These are phyloP conservation scores for Coniochaeta ligniaria DNA, from an alignment of 2,329 filamentous ascomycete genomes.

Conservation along the genomic window DNA sequence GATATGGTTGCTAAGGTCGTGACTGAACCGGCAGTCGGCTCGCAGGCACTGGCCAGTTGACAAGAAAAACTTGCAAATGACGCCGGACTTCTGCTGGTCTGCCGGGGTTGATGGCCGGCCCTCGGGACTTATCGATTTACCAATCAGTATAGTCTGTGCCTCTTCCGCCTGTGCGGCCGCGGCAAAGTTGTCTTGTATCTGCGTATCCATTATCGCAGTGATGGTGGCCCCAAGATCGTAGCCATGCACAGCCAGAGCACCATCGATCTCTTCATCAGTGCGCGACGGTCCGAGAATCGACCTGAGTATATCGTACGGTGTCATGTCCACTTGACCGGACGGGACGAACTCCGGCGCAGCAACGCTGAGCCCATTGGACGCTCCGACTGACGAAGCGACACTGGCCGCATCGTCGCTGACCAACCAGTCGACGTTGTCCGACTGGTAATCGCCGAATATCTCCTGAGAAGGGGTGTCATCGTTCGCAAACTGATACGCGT, in stretches of 20 bases:
- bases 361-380: conserved; percentile 65
- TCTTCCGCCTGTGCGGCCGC: conserved; percentile 32
- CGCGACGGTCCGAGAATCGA: conserved; percentile 86
- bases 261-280: conserved; percentile 89
- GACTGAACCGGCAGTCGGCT: conserved; percentile 93
- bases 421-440: conserved; percentile 94
- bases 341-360: conserved; percentile 72
- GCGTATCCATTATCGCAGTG: conserved; percentile 85
- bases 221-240: conserved; percentile 94
- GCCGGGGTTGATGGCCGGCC: conserved; percentile 71
- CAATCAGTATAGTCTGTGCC: conserved; percentile 55
- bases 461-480: conserved; percentile 76
- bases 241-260: conserved; percentile 78
- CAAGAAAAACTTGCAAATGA: conserved; percentile 96
- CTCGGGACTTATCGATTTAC: conserved; percentile 79
- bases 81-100: conserved; percentile 70
- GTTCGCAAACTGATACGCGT: conserved; percentile 88
- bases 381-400: conserved; percentile 65
- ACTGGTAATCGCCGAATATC: conserved; percentile 83
- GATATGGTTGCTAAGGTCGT: conserved; percentile 89
- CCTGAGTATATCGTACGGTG: conserved; percentile 93
- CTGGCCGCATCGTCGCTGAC: conserved; percentile 78
- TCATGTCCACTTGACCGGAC: conserved; percentile 78
- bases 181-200: conserved; percentile 47
- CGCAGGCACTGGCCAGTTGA: conserved; percentile 92